Evolutionary conservation across 2,329 filamentous ascomycete genomes (phyloP).

Genomic region (Epichloe scottii): DNA sequence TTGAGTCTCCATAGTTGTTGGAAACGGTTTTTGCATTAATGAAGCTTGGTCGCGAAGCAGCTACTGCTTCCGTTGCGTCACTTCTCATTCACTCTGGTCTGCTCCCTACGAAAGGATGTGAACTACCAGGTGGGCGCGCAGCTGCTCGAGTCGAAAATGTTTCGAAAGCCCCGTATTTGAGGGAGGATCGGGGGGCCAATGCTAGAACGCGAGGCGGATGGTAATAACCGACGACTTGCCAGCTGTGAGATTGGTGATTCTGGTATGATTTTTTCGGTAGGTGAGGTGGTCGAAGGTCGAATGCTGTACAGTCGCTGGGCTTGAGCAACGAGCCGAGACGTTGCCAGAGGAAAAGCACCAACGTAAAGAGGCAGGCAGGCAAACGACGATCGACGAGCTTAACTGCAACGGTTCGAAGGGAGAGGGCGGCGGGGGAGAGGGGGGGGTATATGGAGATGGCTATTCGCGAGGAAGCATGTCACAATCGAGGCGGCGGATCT

Average conservation of each 20-base stretch:
- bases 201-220: background rate
- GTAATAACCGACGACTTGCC: background rate
- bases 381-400: background rate
- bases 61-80: background rate
- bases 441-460: background rate
- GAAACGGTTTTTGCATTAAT: background rate
- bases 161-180: background rate
- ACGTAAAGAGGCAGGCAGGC: background rate
- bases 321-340: background rate
- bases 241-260: background rate
- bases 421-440: no score
- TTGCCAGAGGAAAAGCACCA: background rate
- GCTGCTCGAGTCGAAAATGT: background rate
- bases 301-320: background rate
- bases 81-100: background rate
- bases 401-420: background rate
- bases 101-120: background rate
- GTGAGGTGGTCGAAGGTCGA: background rate
- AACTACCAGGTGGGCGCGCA: no score
- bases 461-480: background rate
- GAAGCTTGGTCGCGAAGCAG: background rate
- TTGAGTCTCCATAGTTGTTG: slow-evolving; percentile 10
- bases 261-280: background rate
- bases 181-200: background rate
- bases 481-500: background rate